Base-by-base conservation (phyloP, 176 grass and related monocot genomes). In the Hordeum vulgare region DNA sequence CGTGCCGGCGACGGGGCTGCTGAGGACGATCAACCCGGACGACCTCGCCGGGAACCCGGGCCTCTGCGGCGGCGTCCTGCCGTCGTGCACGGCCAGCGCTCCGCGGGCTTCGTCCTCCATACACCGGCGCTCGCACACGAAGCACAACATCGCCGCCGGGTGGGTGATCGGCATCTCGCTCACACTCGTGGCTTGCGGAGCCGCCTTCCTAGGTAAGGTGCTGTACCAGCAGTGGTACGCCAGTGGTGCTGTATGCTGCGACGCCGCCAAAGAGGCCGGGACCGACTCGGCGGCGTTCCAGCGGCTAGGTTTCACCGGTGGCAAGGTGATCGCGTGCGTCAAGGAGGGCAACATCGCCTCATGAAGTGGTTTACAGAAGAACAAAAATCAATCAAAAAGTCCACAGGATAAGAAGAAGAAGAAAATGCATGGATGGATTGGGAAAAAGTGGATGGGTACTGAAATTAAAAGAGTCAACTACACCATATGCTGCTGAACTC, bases 1-100 rank as follows among this genome's bases (percentile, higher is more conserved):
- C 21, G 93, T 98, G 65, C 93, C 96, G 1, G 31, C 87, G 4
- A 95, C 87, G 5, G 93, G 96, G 26, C 72, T 98, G 26, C 11
- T 98, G 20, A 82, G 77, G 35, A 95, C 93, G 0, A 95, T 98
- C 33, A 98, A 93, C 80, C 93, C 93, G 11, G 91, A 93, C 26
- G 96, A 98, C 40, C 90, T 98, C 7, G 93, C 93, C 1, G 96
- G 96, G 8, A 98, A 98, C 42, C 83, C 80, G 1, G 91, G 93
- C 6, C 85, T 98, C 12, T 98, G 96, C 8, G 93, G 93, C 0
- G 87, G 96, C 33, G 83, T 95, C 3, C 87, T 98, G 24, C 82
- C 76, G 14, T 85, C 90, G 23, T 95, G 93, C 74, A 54, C 75
- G 2, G 60, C 73, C 8, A 51, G 15, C 54, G 78, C 83, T 23